Conservation (phyloP, 75 land plant species). For the Isoetes taiwanensis region DNA sequence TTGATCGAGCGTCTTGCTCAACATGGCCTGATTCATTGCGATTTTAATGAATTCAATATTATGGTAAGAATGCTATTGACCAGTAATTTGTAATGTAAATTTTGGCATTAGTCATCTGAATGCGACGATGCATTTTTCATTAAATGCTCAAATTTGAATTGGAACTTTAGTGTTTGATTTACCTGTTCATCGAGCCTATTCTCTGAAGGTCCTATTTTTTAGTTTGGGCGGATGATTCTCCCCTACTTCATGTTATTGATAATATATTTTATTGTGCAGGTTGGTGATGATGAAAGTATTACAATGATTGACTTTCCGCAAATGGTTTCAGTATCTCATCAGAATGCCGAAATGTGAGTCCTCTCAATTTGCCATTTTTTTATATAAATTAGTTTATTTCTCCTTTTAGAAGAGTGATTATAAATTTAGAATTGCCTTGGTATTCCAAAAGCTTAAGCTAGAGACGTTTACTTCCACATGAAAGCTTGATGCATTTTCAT, state of each 20-base stretch:
- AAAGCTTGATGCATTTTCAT: too few relatives aligned
- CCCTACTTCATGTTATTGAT: neutral
- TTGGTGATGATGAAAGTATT: constrained; percentile 84
- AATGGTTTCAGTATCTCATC: constrained; percentile 96
- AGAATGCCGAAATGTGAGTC: constrained; percentile 85
- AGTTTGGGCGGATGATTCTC: neutral
- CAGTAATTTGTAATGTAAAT: too few relatives aligned
- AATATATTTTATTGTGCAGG: constrained; percentile 30
- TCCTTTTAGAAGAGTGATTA: too few relatives aligned
- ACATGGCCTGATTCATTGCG: constrained; percentile 98
- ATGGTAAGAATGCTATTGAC: constrained; percentile 55
- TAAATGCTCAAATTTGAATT: neutral
- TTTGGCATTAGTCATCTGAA: too few relatives aligned
- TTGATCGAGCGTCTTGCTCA: constrained; percentile 80
- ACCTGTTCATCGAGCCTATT: neutral
- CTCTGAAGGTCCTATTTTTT: neutral
- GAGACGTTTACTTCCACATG: too few relatives aligned
- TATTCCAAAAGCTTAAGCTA: too few relatives aligned
- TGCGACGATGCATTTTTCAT: neutral
- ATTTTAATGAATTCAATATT: constrained; percentile 94
- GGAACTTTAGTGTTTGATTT: neutral
- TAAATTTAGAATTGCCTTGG: too few relatives aligned
- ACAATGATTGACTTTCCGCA: constrained; percentile 99
- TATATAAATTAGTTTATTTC: neutral
- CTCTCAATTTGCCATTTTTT: neutral